Conservation (phyloP, 2,329 filamentous ascomycete species). For the Penicillium concentricum region DNA sequence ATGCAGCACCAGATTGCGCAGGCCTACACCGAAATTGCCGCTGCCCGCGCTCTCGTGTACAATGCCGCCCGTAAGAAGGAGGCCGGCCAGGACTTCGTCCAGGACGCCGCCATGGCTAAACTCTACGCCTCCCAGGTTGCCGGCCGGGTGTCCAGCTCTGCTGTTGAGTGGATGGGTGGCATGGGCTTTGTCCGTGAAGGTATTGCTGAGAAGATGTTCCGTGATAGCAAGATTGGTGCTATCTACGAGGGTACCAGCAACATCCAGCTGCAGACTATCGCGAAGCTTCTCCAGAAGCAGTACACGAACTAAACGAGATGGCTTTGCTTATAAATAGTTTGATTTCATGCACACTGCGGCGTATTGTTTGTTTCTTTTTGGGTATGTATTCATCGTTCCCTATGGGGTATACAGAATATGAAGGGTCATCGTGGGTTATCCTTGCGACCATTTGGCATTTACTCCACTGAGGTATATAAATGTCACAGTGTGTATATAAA, state of each 20-base stretch:
- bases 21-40: slow-evolving; percentile 88
- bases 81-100: slow-evolving; percentile 90
- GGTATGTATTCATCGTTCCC: background rate
- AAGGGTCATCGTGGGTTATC: background rate
- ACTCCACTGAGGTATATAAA: background rate
- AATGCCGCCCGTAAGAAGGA: slow-evolving; percentile 98
- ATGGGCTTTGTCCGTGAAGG: slow-evolving; percentile 99
- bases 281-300: slow-evolving; percentile 66
- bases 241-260: slow-evolving; percentile 85
- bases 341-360: background rate
- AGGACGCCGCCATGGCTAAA: slow-evolving; percentile 97
- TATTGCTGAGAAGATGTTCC: slow-evolving; percentile 94
- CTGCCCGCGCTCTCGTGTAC: slow-evolving; percentile 88
- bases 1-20: slow-evolving; percentile 99
- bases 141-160: slow-evolving; percentile 76
- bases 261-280: slow-evolving; percentile 69
- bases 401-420: background rate
- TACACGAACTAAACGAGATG: slow-evolving; percentile 55
- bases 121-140: slow-evolving; percentile 92
- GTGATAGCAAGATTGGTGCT: slow-evolving; percentile 97
- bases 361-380: background rate
- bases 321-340: slow-evolving; percentile 8
- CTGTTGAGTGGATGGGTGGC: slow-evolving; percentile 98
- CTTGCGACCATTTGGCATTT: background rate
- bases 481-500: background rate